Percentiles rank a stretch among this genome's conserved stretches.
phyloP scores from a whole-genome alignment of 305 asterid genomes.

The Solanum chacoense region DNA sequence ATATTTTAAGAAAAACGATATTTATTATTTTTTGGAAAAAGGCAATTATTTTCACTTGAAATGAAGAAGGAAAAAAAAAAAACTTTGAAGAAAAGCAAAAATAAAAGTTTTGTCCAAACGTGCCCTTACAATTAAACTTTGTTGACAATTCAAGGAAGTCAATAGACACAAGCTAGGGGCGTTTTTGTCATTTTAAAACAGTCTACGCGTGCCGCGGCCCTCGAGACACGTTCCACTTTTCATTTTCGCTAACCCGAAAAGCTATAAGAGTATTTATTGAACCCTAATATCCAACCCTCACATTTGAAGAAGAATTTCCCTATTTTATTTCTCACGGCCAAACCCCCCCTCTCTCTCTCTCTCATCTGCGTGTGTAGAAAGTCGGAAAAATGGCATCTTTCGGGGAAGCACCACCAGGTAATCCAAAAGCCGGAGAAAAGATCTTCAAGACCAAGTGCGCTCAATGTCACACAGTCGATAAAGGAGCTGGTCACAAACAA shows the following conservation, averaged over 20 bases:
- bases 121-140: background rate
- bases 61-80: background rate
- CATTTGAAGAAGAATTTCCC: background rate
- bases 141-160: background rate
- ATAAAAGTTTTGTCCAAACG: background rate
- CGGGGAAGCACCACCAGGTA: constrained; percentile 71
- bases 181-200: background rate
- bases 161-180: background rate
- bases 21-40: background rate
- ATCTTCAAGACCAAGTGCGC: constrained; percentile 82
- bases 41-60: background rate
- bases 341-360: background rate
- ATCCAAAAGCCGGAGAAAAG: constrained; percentile 59
- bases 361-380: background rate
- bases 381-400: constrained; percentile 50
- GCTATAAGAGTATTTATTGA: background rate
- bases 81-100: background rate
- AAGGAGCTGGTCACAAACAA: constrained; percentile 97
- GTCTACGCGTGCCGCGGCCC: constrained; percentile 22
- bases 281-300: background rate
- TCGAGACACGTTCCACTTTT: constrained; percentile 1
- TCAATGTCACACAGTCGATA: constrained; percentile 88
- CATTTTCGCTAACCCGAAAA: background rate
- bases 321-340: background rate
- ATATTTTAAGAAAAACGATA: background rate